phyloP scores from a whole-genome alignment of 345 rosid genomes.

The Clausena lansium region DNA sequence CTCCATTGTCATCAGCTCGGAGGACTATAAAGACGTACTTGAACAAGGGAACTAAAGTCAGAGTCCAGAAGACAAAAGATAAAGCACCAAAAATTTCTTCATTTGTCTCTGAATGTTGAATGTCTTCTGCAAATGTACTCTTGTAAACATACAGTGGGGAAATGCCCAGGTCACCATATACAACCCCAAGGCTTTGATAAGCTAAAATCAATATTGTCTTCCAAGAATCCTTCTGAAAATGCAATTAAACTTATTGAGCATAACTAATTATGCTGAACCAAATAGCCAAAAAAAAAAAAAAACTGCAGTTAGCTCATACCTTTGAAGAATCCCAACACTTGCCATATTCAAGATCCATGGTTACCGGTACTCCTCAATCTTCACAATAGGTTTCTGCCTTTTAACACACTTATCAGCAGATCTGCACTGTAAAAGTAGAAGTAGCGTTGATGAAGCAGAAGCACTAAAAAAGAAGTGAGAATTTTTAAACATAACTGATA shows the following conservation, averaged over 20 bases:
- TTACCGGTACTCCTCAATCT: constrained; percentile 19
- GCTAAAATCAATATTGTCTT: constrained; percentile 79
- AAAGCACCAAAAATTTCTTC: constrained; percentile 96
- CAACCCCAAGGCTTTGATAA: constrained; percentile 98
- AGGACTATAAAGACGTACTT: constrained; percentile 97
- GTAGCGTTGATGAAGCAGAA: constrained; percentile 3
- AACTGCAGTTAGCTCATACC: constrained; percentile 39
- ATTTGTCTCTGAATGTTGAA: constrained; percentile 81
- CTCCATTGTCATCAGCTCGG: constrained; percentile 96
- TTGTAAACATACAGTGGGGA: constrained; percentile 94
- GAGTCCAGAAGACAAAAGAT: constrained; percentile 97
- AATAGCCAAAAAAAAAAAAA: neutral
- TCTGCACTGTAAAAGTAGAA: constrained; percentile 24
- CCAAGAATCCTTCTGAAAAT: constrained; percentile 78
- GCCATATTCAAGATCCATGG: constrained; percentile 66
- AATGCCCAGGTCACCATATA: constrained; percentile 92
- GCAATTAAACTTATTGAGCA: constrained; percentile 1
- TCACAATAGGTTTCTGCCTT: constrained; percentile 13
- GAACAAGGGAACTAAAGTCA: constrained; percentile 86
- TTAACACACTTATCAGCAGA: constrained; percentile 30
- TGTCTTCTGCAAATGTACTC: constrained; percentile 98
- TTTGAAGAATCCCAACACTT: constrained; percentile 63
- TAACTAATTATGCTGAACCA: neutral
- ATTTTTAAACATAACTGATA: neutral
- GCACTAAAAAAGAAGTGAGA: constrained; percentile 8